Base-by-base conservation (phyloP, 23 red algal species). In the Chondrus crispus region DNA sequence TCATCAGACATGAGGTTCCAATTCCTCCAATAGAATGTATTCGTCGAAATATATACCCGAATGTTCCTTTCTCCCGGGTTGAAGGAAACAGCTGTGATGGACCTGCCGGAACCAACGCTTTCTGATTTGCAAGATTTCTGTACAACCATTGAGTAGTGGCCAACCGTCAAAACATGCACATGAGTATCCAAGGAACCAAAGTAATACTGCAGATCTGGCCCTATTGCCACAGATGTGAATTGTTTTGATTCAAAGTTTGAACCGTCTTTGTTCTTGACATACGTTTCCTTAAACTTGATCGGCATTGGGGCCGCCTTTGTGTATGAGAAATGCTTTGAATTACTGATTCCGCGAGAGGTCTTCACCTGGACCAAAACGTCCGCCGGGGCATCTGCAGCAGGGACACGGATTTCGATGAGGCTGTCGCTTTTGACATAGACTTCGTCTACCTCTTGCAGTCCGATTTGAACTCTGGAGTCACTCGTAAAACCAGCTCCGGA, bases 21-120 rank as follows among this genome's bases (percentile, higher is more conserved):
- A 43, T 82, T 84, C 57, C 58, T 93, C 75, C 77, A 93, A 37
- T 93, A 82, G 57, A 84, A 82, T 16, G 80, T 83, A 70, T 82
- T 84, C 1, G 77, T 76, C 24, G 75, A 62, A 37, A 84, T 52
- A 46, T 93, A 93, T 45, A 85, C 46, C 30, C 69, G 39, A 32
- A 84, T 40, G 19, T 26, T 42, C 74, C 10, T 46, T 19, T 93
- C 78, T 5, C 78, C 79, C 5, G 89, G 89, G 46, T 93, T 93
- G 64, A 93, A 93, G 24, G 89, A 81, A n/a, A 93, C 47, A 22
- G 68, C 85, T 26, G 85, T 79, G 36, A 86, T 86, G 14, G 82
- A 86, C 32, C 82, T 42, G 10, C 53, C 54, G 14, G 68, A 51
- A 22, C 89, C 89, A 32, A 81, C 78, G 30, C 78, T 62, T 32